Conservation (phyloP, 2,329 filamentous ascomycete species). For the Ophiobolus disseminans region DNA sequence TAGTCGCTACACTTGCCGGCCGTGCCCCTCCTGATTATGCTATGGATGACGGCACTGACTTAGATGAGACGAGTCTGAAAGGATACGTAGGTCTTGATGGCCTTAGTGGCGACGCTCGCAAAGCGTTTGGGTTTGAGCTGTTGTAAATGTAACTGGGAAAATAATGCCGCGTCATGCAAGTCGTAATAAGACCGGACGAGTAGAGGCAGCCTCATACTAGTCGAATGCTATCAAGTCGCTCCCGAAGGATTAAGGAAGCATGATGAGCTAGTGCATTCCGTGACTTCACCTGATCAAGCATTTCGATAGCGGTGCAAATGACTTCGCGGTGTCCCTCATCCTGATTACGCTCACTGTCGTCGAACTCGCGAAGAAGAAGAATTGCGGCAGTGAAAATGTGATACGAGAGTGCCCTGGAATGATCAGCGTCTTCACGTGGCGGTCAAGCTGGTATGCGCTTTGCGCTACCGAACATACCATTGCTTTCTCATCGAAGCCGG, state of each 20-base stretch:
- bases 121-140: slow-evolving; percentile 3
- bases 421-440: background rate
- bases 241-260: background rate
- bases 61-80: slow-evolving; percentile 5
- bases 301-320: background rate
- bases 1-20: slow-evolving; percentile 3
- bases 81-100: slow-evolving; percentile 6
- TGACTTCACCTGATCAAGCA: slow-evolving; percentile 1
- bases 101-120: slow-evolving; percentile 1
- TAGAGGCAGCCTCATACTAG: background rate
- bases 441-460: background rate
- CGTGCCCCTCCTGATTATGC: slow-evolving; percentile 6
- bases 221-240: background rate
- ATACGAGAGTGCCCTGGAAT: background rate
- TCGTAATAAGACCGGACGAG: background rate
- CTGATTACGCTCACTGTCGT: no score
- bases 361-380: background rate
- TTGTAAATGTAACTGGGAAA: background rate
- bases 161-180: background rate
- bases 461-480: slow-evolving; percentile 3
- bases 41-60: background rate
- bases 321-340: background rate
- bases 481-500: slow-evolving; percentile 1
- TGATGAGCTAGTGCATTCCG: background rate
- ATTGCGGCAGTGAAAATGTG: background rate